phyloP scores from a whole-genome alignment of 805 yeast genomes.

The Candida silvicultrix region DNA sequence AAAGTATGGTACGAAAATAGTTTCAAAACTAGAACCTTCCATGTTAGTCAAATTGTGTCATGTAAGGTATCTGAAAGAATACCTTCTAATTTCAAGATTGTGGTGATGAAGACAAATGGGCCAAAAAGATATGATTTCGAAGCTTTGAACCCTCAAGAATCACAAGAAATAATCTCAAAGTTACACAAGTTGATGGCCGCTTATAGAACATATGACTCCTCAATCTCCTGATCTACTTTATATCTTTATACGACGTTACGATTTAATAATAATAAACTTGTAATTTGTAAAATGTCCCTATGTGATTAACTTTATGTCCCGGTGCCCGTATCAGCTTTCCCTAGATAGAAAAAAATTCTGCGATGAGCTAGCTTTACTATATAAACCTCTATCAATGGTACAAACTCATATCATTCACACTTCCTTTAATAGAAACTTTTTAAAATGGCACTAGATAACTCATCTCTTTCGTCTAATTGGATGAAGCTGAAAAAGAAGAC shows the following conservation, averaged over 20 bases:
- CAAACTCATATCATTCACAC: no score
- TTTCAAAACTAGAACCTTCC: constrained; percentile 82
- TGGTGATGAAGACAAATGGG: constrained; percentile 60
- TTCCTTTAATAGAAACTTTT: neutral
- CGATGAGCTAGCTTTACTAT: no score
- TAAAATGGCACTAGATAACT: constrained; percentile 7
- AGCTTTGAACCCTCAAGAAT: constrained; percentile 52
- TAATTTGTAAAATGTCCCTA: no score
- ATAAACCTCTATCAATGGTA: no score
- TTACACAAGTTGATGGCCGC: constrained; percentile 52
- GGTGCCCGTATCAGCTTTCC: neutral
- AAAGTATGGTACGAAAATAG: constrained; percentile 59
- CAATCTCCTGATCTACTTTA: neutral
- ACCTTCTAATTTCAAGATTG: constrained; percentile 75
- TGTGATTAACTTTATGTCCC: neutral
- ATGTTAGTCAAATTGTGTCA: constrained; percentile 67
- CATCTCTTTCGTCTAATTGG: constrained; percentile 14
- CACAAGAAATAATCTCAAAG: constrained; percentile 72
- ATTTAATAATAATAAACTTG: neutral
- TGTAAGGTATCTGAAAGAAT: constrained; percentile 73
- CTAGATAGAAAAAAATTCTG: neutral
- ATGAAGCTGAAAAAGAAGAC: constrained; percentile 11
- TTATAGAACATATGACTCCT: constrained; percentile 35
- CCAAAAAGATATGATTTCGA: constrained; percentile 85
- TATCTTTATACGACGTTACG: neutral